Evolutionary conservation across 495 filamentous ascomycete species (phyloP).

Genomic region (Cryomyces minteri): DNA sequence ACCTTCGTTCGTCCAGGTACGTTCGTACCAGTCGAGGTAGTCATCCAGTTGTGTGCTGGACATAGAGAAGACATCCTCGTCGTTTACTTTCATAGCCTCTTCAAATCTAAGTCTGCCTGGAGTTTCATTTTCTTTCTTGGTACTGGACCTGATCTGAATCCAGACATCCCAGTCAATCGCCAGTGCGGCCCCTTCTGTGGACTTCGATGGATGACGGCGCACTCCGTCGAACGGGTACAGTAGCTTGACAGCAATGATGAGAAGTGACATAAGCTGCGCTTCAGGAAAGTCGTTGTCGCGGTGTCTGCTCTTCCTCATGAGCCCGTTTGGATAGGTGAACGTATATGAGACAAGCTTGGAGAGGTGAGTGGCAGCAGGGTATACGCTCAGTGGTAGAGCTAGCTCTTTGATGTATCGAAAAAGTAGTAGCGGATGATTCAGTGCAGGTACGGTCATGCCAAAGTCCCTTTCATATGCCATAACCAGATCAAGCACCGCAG

Average conservation of each 20-base stretch:
- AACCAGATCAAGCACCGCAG: conserved; percentile 36
- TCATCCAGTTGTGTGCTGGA: conserved; percentile 47
- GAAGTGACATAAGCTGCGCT: conserved; percentile 43
- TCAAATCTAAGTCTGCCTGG: background rate
- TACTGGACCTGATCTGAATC: conserved; percentile 16
- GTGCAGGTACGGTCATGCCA: conserved; percentile 46
- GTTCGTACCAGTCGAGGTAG: conserved; percentile 81
- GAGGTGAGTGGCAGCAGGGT: conserved; percentile 39
- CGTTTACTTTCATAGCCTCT: conserved; percentile 28
- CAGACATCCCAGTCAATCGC: conserved; percentile 57
- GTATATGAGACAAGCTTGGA: conserved; percentile 33
- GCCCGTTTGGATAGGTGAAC: conserved; percentile 32
- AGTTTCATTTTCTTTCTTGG: background rate
- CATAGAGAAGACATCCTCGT: conserved; percentile 54
- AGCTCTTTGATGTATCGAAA: conserved; percentile 54
- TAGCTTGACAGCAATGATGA: conserved; percentile 67
- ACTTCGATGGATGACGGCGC: conserved; percentile 32
- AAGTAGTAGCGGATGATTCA: conserved; percentile 49
- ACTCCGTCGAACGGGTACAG: conserved; percentile 55
- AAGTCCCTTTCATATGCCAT: conserved; percentile 48
- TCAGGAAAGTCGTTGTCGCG: conserved; percentile 42
- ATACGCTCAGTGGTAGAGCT: conserved; percentile 60
- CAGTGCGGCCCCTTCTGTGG: conserved; percentile 39
- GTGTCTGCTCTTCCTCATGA: conserved; percentile 10
- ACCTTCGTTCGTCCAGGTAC: conserved; percentile 42